phyloP scores from a whole-genome alignment of 352 stramenopile species.

The Aphanomyces cochlioides region DNA sequence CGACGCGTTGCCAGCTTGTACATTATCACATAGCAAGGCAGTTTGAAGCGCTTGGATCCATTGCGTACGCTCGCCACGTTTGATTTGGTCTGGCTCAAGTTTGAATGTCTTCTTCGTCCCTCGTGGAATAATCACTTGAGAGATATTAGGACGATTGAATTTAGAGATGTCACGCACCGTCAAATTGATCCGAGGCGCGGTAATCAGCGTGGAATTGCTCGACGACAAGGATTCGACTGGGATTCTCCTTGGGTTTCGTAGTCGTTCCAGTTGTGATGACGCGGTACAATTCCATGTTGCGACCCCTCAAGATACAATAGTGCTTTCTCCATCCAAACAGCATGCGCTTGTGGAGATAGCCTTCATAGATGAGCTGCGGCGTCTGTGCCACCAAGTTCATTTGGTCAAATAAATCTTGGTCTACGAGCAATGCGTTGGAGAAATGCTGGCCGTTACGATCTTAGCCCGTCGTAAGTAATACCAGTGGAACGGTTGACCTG shows the following conservation, averaged over 20 bases:
- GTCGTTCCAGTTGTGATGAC: background rate
- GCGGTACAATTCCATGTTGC: slow-evolving; percentile 25
- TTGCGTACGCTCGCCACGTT: background rate
- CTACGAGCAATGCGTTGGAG: too few species aligned
- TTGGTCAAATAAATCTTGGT: too few species aligned
- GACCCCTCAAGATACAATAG: slow-evolving; percentile 25
- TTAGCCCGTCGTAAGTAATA: too few species aligned
- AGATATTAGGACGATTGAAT: background rate
- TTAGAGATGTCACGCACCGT: background rate
- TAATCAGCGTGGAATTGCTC: slow-evolving; percentile 7
- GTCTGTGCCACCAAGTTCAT: background rate
- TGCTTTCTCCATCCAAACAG: slow-evolving; percentile 24
- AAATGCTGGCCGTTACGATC: too few species aligned
- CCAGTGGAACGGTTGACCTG: too few species aligned
- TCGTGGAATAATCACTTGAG: slow-evolving; percentile 8
- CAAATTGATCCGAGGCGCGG: slow-evolving; percentile 20
- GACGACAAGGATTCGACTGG: slow-evolving; percentile 20
- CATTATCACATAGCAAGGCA: slow-evolving; percentile 25
- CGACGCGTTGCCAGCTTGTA: background rate
- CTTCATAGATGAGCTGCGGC: slow-evolving; percentile 23
- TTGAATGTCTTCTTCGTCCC: slow-evolving; percentile 5
- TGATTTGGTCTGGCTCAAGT: slow-evolving; percentile 18
- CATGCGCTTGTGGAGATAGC: slow-evolving; percentile 19
- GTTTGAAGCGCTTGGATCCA: slow-evolving; percentile 29
- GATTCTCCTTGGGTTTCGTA: background rate